phyloP scores from a whole-genome alignment of 2,329 filamentous ascomycete species.

The Trichoderma pleuroti region DNA sequence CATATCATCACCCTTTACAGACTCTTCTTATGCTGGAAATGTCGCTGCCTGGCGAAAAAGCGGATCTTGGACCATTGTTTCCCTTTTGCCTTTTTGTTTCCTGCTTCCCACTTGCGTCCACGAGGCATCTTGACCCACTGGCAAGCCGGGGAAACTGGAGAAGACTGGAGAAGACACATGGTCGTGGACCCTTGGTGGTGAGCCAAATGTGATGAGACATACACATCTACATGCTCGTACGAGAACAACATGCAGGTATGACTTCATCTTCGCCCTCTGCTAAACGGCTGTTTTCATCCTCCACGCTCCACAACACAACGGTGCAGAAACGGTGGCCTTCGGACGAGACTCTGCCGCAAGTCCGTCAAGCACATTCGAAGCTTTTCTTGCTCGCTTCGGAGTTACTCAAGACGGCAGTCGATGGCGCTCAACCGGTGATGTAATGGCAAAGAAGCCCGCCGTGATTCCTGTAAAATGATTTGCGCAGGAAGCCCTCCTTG shows the following conservation, averaged over 20 bases:
- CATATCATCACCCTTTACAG: neutral
- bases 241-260: neutral
- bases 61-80: neutral
- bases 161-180: neutral
- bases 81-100: neutral
- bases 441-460: neutral
- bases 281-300: neutral
- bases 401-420: neutral
- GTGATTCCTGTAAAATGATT: neutral
- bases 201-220: neutral
- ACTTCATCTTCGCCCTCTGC: neutral
- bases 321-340: neutral
- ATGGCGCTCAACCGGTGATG: conserved; percentile 15
- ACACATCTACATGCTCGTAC: neutral
- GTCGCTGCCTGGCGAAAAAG: conserved; percentile 14
- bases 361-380: neutral
- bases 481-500: neutral
- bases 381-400: neutral
- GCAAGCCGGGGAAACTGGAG: neutral
- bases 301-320: neutral
- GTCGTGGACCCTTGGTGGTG: neutral
- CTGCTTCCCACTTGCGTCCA: neutral
- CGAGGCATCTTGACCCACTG: conserved; percentile 7
- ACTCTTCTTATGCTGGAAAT: neutral
- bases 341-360: neutral